Conservation (phyloP, 140 eudicot species). For the Oenanthe javanica region DNA sequence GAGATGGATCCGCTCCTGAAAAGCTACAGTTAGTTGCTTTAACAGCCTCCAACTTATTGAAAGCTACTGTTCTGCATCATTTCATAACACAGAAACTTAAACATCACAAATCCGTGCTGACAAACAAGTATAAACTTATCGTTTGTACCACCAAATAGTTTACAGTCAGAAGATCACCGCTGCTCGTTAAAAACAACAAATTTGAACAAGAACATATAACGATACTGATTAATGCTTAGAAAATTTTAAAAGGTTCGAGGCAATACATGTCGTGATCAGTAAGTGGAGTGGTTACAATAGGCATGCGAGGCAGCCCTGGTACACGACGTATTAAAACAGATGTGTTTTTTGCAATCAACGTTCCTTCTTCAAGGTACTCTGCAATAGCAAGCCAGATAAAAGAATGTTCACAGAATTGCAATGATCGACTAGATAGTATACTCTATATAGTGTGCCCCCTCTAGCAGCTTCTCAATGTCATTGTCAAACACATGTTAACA, state of each 20-base stretch:
- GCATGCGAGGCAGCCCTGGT: conserved; percentile 95
- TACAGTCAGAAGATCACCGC: not conserved
- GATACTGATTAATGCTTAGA: not conserved
- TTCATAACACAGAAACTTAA: conserved; percentile 24
- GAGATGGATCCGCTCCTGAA: conserved; percentile 40
- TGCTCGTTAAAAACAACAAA: not conserved
- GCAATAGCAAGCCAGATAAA: conserved; percentile 48
- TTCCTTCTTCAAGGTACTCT: conserved; percentile 85
- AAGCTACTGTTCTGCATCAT: conserved; percentile 37
- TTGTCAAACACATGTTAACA: not conserved
- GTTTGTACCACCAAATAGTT: conserved; percentile 18
- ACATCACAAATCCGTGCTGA: conserved; percentile 1
- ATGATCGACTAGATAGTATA: conserved; percentile 1
- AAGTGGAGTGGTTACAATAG: conserved; percentile 80
- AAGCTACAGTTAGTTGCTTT: conserved; percentile 21
- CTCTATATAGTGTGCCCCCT: not conserved
- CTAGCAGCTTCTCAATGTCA: conserved; percentile 8
- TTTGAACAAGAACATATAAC: not conserved
- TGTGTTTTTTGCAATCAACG: conserved; percentile 81
- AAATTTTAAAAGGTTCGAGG: conserved; percentile 31
- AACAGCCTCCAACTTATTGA: not conserved
- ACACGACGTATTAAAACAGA: conserved; percentile 93
- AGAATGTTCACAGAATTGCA: conserved; percentile 24
- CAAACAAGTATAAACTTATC: not conserved
- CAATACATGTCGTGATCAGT: conserved; percentile 61